Evolutionary conservation across 352 stramenopile genomes (phyloP), one percentile per base, ranked within the genome.

Genomic region (Phytophthora pisi): DNA sequence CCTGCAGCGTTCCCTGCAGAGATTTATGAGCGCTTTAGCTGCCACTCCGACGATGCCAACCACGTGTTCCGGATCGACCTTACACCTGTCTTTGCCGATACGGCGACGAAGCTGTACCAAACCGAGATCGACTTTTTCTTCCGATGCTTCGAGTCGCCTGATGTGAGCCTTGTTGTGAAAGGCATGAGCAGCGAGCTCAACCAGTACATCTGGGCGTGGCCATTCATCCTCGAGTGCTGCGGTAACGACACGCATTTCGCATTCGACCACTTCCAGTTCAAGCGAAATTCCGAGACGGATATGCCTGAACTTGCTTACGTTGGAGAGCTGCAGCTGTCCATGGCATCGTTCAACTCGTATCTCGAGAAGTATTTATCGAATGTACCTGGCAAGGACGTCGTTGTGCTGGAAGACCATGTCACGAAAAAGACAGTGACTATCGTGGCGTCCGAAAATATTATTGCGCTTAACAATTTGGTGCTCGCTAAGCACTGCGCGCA

Each of bases 221-320:
- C 86, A 5, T 93, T 92, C 57, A 88, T 93, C 55, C 67, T 93
- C 18, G 83, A 93, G 68, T 90, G 84, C 62, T 92, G 84, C 46
- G 81, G 84, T 18, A 84, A 77, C 34, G 81, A 91, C 46, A 81
- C 82, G 9, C 75, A 88, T 46, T 91, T 93, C 55, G 67, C 75
- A 4, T 93, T 93, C 62, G 86, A 93, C 43, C 86, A 91, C 51
- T 93, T 93, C 56, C 81, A 92, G 65, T 87, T 91, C 64, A 81
- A 77, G 57, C 79, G 76, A 28, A 78, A 79, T 50, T 62, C 59
- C 0, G 70, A 84, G 18, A 76, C 75, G n/a, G 65, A 78, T 15
- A 69, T 82, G 18, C 70, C 74, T 1, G 82, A 89, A 61, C 73
- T 95, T 31, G 81, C 88, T 40, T 92, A 91, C 31, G 71, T 93